Conservation (phyloP, 2,329 filamentous ascomycete species). For the Pochonia chlamydosporia region DNA sequence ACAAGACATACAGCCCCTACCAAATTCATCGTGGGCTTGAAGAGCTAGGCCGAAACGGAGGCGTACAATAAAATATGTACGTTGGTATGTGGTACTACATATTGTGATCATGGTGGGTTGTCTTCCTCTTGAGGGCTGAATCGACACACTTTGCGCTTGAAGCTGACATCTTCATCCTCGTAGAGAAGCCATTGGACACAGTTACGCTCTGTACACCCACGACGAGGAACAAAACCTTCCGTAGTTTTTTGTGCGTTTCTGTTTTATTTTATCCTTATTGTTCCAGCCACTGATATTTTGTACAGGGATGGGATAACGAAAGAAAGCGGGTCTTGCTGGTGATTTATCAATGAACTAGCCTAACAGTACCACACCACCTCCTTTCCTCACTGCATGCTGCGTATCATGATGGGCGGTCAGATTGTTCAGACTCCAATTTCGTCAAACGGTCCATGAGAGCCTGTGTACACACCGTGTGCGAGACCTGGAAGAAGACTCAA, state of each 20-base stretch:
- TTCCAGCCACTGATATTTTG: not conserved
- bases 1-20: not conserved
- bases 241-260: not conserved
- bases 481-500: too few species aligned
- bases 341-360: not conserved
- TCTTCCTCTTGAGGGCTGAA: too few species aligned
- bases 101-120: not conserved
- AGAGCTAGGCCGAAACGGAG: not conserved
- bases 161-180: too few species aligned
- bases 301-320: constrained; percentile 2
- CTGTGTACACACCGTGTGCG: too few species aligned
- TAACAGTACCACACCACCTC: too few species aligned
- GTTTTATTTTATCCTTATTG: not conserved
- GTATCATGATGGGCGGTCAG: not conserved
- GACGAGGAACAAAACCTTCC: not conserved
- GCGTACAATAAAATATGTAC: too few species aligned
- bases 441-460: too few species aligned
- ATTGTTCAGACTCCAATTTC: too few species aligned
- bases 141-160: too few species aligned
- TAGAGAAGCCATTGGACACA: too few species aligned
- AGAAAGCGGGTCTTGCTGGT: not conserved
- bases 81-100: not conserved
- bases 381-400: too few species aligned
- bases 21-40: not conserved
- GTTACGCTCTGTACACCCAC: too few species aligned